Conservation (phyloP, 768 basidiomycete species). For the Suillus luteus region DNA sequence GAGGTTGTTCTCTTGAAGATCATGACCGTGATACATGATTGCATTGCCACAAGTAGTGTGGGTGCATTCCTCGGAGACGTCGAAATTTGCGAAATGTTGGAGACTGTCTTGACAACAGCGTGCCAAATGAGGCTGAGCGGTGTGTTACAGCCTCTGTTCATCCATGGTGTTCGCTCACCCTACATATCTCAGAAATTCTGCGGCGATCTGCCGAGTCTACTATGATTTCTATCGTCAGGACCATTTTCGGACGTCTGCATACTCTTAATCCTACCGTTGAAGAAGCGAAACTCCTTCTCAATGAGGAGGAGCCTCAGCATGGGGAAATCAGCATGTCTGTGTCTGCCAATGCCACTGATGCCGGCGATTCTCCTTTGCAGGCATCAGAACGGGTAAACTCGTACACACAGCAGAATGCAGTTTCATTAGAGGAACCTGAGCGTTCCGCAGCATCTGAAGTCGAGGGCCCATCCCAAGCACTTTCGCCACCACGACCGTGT, state of each 20-base stretch:
- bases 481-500: conserved; percentile 26
- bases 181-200: conserved; percentile 63
- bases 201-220: conserved; percentile 86
- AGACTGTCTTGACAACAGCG: conserved; percentile 94
- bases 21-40: conserved; percentile 84
- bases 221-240: conserved; percentile 85
- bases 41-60: conserved; percentile 65
- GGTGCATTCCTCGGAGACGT: conserved; percentile 83
- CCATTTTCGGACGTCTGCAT: conserved; percentile 77
- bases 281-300: conserved; percentile 61
- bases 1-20: conserved; percentile 94
- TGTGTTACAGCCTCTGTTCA: conserved; percentile 41
- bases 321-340: conserved; percentile 66
- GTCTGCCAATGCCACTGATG: conserved; percentile 35
- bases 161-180: conserved; percentile 19
- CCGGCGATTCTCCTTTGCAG: conserved; percentile 19
- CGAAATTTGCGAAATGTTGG: conserved; percentile 97
- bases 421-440: conserved; percentile 18
- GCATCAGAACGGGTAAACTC: conserved; percentile 17
- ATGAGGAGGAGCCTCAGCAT: conserved; percentile 52
- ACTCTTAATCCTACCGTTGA: conserved; percentile 63
- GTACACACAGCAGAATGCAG: conserved; percentile 14
- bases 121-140: conserved; percentile 97
- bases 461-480: conserved; percentile 34
- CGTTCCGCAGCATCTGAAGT: conserved; percentile 12